These are phyloP conservation scores for Cyphellophora europaea DNA, from an alignment of 2,329 filamentous ascomycete genomes.

Conservation along the genomic window DNA sequence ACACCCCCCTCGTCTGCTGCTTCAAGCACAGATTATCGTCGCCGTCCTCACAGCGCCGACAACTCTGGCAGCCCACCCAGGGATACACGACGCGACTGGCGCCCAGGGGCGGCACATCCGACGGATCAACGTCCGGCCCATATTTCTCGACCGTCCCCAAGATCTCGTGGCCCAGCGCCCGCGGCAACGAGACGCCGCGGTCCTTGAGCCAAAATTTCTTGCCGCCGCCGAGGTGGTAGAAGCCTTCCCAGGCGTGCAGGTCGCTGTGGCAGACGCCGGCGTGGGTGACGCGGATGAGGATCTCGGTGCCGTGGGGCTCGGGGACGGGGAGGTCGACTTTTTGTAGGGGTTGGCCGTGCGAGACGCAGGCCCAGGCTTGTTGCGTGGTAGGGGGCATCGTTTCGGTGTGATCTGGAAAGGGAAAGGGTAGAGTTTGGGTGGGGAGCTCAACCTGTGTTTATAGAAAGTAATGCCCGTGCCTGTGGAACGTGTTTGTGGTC, in stretches of 20 bases:
- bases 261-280: constrained; percentile 6
- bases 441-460: too few species aligned
- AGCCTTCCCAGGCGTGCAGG: constrained; percentile 44
- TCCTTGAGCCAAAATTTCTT: constrained; percentile 14
- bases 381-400: neutral
- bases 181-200: constrained; percentile 33
- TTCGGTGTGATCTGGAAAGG: too few species aligned
- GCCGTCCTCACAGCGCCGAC: constrained; percentile 6
- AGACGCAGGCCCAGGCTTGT: constrained; percentile 3
- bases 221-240: constrained; percentile 22
- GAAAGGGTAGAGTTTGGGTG: too few species aligned
- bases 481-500: too few species aligned
- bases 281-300: constrained; percentile 6
- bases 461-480: too few species aligned
- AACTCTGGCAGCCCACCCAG: constrained; percentile 8
- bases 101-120: constrained; percentile 1
- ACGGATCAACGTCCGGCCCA: constrained; percentile 4
- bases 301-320: constrained; percentile 2
- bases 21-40: constrained; percentile 7
- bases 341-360: constrained; percentile 8
- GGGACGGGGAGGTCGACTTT: constrained; percentile 4
- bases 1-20: constrained; percentile 2
- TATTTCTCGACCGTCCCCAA: constrained; percentile 42
- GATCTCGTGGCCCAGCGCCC: constrained; percentile 50
- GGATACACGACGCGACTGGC: constrained; percentile 8